Base-by-base conservation (phyloP, 225 moss, liverwort and hornwort genomes). In the Rhytidiadelphus loreus region DNA sequence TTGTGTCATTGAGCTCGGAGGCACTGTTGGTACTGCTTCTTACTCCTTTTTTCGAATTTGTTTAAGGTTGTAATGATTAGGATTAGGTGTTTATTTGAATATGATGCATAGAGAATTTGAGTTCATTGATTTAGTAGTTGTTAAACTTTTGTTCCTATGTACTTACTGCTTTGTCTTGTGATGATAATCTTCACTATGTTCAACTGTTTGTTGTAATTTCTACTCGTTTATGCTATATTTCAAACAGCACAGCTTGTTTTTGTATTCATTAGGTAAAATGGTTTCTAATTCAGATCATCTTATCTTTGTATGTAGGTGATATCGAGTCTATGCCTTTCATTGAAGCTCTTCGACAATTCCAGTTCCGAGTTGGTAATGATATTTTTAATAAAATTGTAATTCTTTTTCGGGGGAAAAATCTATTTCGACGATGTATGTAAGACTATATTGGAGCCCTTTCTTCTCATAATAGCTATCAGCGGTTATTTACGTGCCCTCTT, bases 311-410 rank as follows among this genome's bases (percentile, higher is more conserved):
- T 90, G 86, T 92, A 98, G 97, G 98, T 77, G 98, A 99, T 83
- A 99, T 99, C 35, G 97, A 99, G 70, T 99, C 97, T 33, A 95
- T 95, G 96, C 97, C 95, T n/a, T 99, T 95, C 90, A 89, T 95
- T 80, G 97, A 97, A 92, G 98, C 98, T 26, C 93, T 99, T 62
- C 95, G 96, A 81, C 98, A 99, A 83, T 97, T 99, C 65, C 96
- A 96, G 89, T 94, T 95, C 87, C 96, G 96, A 87, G 97, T 99
- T 88, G 98, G 98, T 98, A 89, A 86, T 82, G 59, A 60, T 61
- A 21, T 73, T 44, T 66, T 15, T 13, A 73, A 28, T 15, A 8
- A 17, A 21, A 30, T 84, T 73, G 37, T 20, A 52, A 23, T 28
- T 80, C 48, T 73, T 69, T 52, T 55, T 53, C 61, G 57, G 12